Base-by-base conservation (phyloP, 257 asterid genomes). In the Solanum pennellii region DNA sequence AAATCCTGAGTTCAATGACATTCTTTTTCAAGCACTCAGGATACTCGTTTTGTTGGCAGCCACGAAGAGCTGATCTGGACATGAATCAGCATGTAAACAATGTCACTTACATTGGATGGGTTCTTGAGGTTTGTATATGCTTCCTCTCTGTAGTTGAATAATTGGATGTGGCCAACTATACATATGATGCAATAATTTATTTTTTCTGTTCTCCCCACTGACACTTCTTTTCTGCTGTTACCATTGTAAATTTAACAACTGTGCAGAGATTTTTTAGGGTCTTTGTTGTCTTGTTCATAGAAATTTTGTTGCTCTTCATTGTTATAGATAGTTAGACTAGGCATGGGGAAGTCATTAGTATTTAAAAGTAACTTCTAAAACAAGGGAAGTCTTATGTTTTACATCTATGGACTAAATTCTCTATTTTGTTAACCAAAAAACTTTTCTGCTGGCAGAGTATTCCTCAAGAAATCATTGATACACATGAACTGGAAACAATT, bases 401-500 rank as follows among this genome's bases (percentile, higher is more conserved):
- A 25, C 84, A 44, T 44, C 3, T 77, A 44, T 27, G 65, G 9
- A 44, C 85, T 47, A 49, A 12, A 1, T 29, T 9, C 45, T 49
- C 18, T 31, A 29, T 29, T 49, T 80, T 49, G 45, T 44, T 82
- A 20, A 82, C 85, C 0, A 18, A 49, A 29, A 27, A 47, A 29
- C 85, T 49, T 49, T 74, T 89, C 15, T 87, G 25, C 39, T 71
- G 56, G 87, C 96, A 97, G 99, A 97, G 99, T 88, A 91, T 95
- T 88, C 98, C 99, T 88, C 95, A 92, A 89, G 98, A 95, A 88
- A 94, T 93, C 89, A 91, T 97, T 59, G 90, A 97, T 84, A 90
- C 91, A 47, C 94, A 97, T 25, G 99, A 97, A 91, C 94, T 95
- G 87, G 92, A 93, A 93, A 92, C 94, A 1, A 94, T 97, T 47